Percentiles rank a stretch among this genome's conserved stretches.
Conservation (phyloP, 2,329 filamentous ascomycete species). For the Pestalotiopsis fici region DNA sequence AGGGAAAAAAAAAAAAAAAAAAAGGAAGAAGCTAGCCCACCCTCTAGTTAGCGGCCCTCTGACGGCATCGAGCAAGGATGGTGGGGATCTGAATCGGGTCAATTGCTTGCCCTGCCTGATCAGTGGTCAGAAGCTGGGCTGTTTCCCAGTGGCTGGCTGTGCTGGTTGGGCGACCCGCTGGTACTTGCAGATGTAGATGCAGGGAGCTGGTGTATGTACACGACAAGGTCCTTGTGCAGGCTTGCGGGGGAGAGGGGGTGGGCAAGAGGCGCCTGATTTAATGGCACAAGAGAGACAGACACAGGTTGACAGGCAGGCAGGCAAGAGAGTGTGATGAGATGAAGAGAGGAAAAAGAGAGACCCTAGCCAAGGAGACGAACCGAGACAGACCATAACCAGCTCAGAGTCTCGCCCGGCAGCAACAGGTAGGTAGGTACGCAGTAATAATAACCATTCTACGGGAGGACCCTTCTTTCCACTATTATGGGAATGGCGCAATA, state of each 20-base stretch:
- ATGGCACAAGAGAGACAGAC: neutral
- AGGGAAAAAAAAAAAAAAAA: constrained; percentile 3
- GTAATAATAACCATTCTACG: too few species aligned
- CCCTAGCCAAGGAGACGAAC: neutral
- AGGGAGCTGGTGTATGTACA: neutral
- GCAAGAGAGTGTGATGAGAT: neutral
- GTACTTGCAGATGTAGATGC: neutral
- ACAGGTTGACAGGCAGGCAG: neutral
- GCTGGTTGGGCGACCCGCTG: neutral
- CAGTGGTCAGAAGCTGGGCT: neutral
- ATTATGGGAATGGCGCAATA: too few species aligned
- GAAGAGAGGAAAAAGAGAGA: neutral
- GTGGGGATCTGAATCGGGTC: neutral
- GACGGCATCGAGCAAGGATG: constrained; percentile 4
- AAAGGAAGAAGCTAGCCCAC: neutral
- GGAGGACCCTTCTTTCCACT: too few species aligned
- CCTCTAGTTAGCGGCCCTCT: neutral
- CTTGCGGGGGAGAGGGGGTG: neutral
- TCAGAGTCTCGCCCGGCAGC: neutral
- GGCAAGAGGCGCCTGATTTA: neutral
- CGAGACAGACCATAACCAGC: neutral
- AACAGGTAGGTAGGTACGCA: too few species aligned
- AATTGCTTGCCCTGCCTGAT: neutral
- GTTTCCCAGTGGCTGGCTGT: neutral
- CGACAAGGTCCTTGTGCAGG: neutral